Percentiles rank a stretch among this genome's conserved stretches.
Evolutionary conservation across 2,329 filamentous ascomycete genomes (phyloP).

Genomic region (Sclerotinia glacialis): DNA sequence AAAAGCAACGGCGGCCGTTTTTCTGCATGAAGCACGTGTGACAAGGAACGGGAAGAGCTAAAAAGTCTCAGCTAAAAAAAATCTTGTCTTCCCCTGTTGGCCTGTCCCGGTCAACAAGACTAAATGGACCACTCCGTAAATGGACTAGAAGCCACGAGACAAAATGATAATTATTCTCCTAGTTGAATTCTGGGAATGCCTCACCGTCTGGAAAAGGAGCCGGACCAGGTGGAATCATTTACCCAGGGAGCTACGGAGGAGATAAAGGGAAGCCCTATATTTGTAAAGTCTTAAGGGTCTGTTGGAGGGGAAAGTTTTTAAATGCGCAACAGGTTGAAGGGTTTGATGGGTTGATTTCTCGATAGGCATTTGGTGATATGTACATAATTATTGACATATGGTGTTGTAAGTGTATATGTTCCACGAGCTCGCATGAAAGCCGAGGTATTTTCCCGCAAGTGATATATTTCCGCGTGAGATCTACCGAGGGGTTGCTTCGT

Average conservation of each 20-base stretch:
- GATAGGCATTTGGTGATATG: not conserved
- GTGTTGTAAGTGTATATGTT: not conserved
- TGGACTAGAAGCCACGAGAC: slow-evolving; percentile 17
- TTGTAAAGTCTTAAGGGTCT: not conserved
- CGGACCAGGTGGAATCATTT: not conserved
- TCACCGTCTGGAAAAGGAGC: slow-evolving; percentile 15
- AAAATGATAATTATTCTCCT: slow-evolving; percentile 10
- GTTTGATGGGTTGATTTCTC: not conserved
- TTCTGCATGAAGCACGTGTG: slow-evolving; percentile 20
- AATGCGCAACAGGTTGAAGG: not conserved
- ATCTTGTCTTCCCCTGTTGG: not conserved
- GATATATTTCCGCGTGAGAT: slow-evolving; percentile 3
- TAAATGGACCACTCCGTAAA: slow-evolving; percentile 8
- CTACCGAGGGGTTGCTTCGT: not conserved
- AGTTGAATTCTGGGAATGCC: slow-evolving; percentile 7
- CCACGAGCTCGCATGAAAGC: slow-evolving; percentile 3
- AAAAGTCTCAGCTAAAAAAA: not conserved
- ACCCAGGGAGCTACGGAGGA: not conserved
- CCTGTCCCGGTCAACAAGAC: not conserved
- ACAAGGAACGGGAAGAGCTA: slow-evolving; percentile 14
- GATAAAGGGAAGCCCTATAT: not conserved
- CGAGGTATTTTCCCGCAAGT: not conserved
- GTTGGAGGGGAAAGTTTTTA: not conserved
- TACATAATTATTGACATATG: not conserved
- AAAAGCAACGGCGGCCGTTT: slow-evolving; percentile 13